Evolutionary conservation across 495 filamentous ascomycete genomes (phyloP), one percentile per base, ranked within the genome.

Genomic region (Baudoinia panamericana): DNA sequence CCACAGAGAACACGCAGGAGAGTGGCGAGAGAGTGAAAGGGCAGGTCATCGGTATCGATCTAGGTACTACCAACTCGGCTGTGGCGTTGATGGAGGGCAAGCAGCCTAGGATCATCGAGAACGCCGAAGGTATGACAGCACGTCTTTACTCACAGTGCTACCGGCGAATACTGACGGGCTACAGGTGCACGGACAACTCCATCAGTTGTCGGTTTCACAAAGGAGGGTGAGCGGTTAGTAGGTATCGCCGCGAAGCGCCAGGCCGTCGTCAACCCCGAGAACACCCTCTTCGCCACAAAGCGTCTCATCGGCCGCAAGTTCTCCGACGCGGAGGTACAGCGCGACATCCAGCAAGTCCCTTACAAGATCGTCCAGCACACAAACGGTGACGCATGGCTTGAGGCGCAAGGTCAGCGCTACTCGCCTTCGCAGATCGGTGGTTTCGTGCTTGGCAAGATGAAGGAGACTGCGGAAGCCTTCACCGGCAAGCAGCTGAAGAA

Each of bases 311-410:
- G 90, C 52, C 85, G 90, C 59, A 96, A 96, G 71, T 97, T 86
- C 71, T 90, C 80, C 59, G 90, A 97, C 59, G 57, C 71, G 50
- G 90, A 97, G 72, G 85, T 93, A 27, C 90, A 97, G 73, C 82
- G 88, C 58, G 90, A 97, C 54, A 88, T 97, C 63, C 83, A 90
- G 66, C 84, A 97, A 66, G 90, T 97, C 11, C 90, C 90, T 39
- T 97, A 93, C 75, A 96, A 96, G 75, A 97, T 97, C 55, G 79
- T 96, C 32, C 88, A 94, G 66, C 90, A 97, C 76, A 75, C 71
- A 64, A 97, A 97, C 59, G 90, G 90, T 53, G 90, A 97, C 55
- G 90, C 90, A 52, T 97, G 90, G 90, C 80, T 97, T 41, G 78
- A 88, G 67, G 87, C 90, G 53, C 85, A 85, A 52, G 87, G 84